Percentiles rank a stretch among this genome's conserved stretches.
Evolutionary conservation across 306 rosid species (phyloP).

Genomic region (Glycyrrhiza uralensis): DNA sequence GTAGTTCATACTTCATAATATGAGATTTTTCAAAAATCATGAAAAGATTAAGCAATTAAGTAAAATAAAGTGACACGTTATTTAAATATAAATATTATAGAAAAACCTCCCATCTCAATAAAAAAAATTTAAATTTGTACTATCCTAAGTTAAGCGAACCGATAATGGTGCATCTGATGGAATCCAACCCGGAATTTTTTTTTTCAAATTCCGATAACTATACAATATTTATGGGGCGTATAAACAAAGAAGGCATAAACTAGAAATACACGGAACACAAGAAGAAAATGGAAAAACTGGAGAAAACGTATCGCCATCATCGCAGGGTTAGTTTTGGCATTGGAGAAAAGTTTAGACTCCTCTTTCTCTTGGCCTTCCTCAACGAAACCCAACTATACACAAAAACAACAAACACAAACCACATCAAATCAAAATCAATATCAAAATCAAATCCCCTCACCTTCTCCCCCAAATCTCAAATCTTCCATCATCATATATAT

Average conservation of each 20-base stretch:
- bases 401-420: no score
- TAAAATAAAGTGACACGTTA: no score
- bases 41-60: no score
- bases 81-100: no score
- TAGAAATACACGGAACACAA: slow-evolving; percentile 7
- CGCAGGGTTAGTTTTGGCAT: slow-evolving; percentile 29
- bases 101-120: no score
- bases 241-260: not conserved
- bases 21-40: no score
- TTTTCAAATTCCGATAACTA: no score
- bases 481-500: not conserved
- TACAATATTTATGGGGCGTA: not conserved
- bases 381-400: slow-evolving; percentile 9
- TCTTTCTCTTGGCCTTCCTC: not conserved
- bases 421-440: not conserved
- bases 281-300: slow-evolving; percentile 24
- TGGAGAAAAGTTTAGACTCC: not conserved
- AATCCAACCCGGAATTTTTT: no score
- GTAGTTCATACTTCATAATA: no score
- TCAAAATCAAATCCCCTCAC: not conserved
- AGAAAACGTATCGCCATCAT: slow-evolving; percentile 19
- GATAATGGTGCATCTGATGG: no score
- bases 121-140: no score
- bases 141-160: no score
- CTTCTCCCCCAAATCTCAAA: slow-evolving; percentile 13